Evolutionary conservation across 2,329 filamentous ascomycete genomes (phyloP).

Genomic region (Nannizziopsis arthrosporioides): DNA sequence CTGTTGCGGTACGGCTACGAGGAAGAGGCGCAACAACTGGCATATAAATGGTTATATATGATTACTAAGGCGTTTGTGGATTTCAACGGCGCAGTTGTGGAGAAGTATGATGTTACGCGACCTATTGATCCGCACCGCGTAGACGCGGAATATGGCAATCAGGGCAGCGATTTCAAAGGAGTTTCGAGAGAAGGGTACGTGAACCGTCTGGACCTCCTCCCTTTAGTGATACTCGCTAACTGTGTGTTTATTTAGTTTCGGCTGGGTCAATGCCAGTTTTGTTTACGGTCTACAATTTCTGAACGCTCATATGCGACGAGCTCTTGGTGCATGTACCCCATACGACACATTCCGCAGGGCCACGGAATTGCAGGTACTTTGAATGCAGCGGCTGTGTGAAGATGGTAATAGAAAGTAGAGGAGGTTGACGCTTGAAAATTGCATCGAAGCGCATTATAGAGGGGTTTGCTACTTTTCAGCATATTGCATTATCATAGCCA

Average conservation of each 20-base stretch:
- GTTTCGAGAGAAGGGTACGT: slow-evolving; percentile 88
- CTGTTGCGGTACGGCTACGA: slow-evolving; percentile 83
- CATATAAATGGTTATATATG: slow-evolving; percentile 97
- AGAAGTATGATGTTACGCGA: slow-evolving; percentile 95
- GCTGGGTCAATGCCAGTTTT: slow-evolving; percentile 98
- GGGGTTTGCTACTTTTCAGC: too few species aligned
- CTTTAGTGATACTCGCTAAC: background rate
- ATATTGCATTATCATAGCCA: too few species aligned
- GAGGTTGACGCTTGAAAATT: background rate
- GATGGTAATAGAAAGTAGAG: background rate
- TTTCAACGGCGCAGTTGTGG: slow-evolving; percentile 94
- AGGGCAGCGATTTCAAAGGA: slow-evolving; percentile 88
- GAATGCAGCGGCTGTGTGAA: background rate
- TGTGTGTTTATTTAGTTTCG: slow-evolving; percentile 55
- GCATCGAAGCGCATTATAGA: too few species aligned
- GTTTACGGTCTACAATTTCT: slow-evolving; percentile 84
- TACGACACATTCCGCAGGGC: slow-evolving; percentile 74
- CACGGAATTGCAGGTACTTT: slow-evolving; percentile 20
- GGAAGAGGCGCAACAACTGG: slow-evolving; percentile 75
- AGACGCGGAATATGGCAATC: slow-evolving; percentile 95
- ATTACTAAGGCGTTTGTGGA: slow-evolving; percentile 97
- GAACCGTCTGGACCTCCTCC: background rate
- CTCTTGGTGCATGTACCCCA: slow-evolving; percentile 74
- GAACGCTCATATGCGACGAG: slow-evolving; percentile 77
- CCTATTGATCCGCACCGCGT: slow-evolving; percentile 85